Conservation (phyloP, 305 asterid species). For the Salvia sclarea region DNA sequence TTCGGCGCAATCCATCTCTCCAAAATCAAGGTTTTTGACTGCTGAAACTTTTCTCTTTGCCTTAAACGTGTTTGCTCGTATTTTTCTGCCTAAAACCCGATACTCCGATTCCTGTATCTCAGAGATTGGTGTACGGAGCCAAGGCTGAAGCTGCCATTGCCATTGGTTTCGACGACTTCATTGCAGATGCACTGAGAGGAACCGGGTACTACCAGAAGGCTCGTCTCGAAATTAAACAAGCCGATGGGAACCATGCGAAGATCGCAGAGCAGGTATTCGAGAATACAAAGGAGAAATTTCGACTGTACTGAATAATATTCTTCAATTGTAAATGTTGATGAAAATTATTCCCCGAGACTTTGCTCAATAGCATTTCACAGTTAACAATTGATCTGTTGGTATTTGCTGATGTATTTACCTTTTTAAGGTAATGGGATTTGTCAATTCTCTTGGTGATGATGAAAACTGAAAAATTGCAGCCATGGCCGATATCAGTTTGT, state of each 20-base stretch:
- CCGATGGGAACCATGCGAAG: slow-evolving; percentile 73
- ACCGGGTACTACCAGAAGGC: slow-evolving; percentile 92
- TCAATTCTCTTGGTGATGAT: background rate
- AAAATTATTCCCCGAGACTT: background rate
- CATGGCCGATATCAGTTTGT: background rate
- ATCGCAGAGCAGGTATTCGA: slow-evolving; percentile 96
- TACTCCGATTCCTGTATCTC: slow-evolving; percentile 24
- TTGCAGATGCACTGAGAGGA: slow-evolving; percentile 92
- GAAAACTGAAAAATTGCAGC: background rate
- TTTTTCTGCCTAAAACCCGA: background rate
- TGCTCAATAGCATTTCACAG: background rate
- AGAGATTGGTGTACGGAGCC: slow-evolving; percentile 96
- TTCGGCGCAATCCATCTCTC: slow-evolving; percentile 98
- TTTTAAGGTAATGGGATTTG: background rate
- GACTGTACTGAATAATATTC: slow-evolving; percentile 48
- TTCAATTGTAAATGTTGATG: slow-evolving; percentile 23
- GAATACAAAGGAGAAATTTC: slow-evolving; percentile 87
- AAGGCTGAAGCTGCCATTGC: slow-evolving; percentile 98
- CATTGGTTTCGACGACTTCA: slow-evolving; percentile 93
- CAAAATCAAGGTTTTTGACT: slow-evolving; percentile 62
- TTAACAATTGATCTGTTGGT: background rate
- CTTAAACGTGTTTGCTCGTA: background rate
- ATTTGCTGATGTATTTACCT: background rate
- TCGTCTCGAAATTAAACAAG: slow-evolving; percentile 72
- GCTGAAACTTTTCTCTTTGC: background rate